Evolutionary conservation across 75 land plant species (phyloP).

Genomic region (Pseudotsuga menziesii): DNA sequence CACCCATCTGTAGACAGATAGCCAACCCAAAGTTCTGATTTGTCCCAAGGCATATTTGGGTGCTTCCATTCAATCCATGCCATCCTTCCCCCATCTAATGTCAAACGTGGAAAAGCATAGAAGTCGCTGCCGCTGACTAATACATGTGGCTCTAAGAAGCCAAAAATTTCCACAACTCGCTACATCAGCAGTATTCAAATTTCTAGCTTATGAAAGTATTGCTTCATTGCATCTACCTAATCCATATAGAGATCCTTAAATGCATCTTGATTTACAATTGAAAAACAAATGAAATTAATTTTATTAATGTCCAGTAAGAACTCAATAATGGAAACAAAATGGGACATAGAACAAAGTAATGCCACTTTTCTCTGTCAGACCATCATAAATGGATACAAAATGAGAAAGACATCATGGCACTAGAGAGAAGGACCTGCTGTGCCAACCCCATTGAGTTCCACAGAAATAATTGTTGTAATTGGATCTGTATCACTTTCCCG

Average conservation of each 20-base stretch:
- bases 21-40: conserved; percentile 83
- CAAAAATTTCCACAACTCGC: not conserved
- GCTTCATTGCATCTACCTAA: not conserved
- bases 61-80: conserved; percentile 97
- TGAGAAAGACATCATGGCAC: not conserved
- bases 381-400: not conserved
- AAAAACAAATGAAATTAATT: too few species aligned
- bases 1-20: conserved; percentile 76
- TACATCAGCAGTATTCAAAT: too few species aligned
- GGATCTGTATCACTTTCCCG: conserved; percentile 53
- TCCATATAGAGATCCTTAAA: not conserved
- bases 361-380: too few species aligned
- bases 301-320: too few species aligned
- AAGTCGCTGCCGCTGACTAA: conserved; percentile 84
- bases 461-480: conserved; percentile 52
- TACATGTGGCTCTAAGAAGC: conserved; percentile 59
- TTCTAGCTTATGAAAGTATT: not conserved
- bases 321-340: too few species aligned
- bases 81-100: conserved; percentile 52
- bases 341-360: too few species aligned
- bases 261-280: not conserved
- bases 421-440: conserved; percentile 24
- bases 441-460: conserved; percentile 29
- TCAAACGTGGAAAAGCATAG: conserved; percentile 89
- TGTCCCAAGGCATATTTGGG: conserved; percentile 98